Conservation (phyloP, 73 alveolate species). For the Durusdinium trenchii region DNA sequence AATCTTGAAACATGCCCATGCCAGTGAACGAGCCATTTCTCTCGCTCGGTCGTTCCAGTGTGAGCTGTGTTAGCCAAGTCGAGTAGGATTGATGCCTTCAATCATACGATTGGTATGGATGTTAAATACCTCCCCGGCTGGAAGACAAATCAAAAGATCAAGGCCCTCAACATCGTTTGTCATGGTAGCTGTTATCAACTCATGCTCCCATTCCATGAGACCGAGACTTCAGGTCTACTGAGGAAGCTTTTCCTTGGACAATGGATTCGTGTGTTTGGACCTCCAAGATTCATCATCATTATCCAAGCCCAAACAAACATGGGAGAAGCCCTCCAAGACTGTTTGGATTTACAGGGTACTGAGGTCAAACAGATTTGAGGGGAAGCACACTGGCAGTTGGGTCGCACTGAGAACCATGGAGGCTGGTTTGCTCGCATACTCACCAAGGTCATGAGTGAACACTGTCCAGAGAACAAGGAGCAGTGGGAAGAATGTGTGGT, state of each 20-base stretch:
- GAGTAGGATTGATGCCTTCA: neutral
- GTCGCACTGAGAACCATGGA: conserved; percentile 10
- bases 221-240: neutral
- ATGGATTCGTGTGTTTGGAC: conserved; percentile 27
- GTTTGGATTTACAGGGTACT: neutral
- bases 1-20: neutral
- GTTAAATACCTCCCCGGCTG: conserved; percentile 7
- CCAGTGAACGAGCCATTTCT: neutral
- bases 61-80: neutral
- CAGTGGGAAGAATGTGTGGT: neutral
- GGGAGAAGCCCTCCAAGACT: neutral
- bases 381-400: conserved; percentile 19
- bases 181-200: neutral
- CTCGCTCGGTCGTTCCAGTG: neutral
- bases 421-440: conserved; percentile 2
- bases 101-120: neutral
- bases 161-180: no score
- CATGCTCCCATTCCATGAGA: neutral
- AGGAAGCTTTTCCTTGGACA: neutral
- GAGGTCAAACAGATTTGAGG: neutral
- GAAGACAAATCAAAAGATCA: neutral
- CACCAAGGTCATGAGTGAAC: neutral
- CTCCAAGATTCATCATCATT: neutral
- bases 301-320: neutral
- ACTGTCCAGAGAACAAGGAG: neutral